A percentile compares a stretch with the other conserved stretches of the same genome.
Evolutionary conservation across 1,139 yeast species (phyloP).

Genomic region (Saccharomycopsis hybrid): DNA sequence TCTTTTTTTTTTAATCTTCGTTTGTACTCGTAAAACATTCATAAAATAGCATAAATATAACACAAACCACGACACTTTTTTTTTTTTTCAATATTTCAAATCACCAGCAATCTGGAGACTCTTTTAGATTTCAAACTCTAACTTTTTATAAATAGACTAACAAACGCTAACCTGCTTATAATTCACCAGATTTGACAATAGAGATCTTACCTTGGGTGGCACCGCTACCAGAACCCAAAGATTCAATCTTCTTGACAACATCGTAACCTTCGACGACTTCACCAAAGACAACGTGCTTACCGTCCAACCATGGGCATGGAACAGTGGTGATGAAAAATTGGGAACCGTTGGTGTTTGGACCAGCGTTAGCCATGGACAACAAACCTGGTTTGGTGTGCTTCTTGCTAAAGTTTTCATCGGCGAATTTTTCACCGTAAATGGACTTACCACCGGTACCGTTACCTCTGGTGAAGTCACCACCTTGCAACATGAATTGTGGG

Average conservation of each 20-base stretch:
- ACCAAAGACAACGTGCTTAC: slow-evolving; percentile 96
- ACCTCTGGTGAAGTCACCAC: slow-evolving; percentile 91
- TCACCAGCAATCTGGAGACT: too few relatives aligned
- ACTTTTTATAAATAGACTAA: too few relatives aligned
- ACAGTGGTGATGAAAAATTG: slow-evolving; percentile 88
- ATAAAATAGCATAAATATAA: too few relatives aligned
- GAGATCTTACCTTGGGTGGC: slow-evolving; percentile 70
- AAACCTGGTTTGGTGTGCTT: slow-evolving; percentile 81
- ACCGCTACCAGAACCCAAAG: slow-evolving; percentile 80
- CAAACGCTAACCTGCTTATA: slow-evolving; percentile 4
- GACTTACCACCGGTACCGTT: slow-evolving; percentile 94
- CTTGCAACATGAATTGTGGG: slow-evolving; percentile 88
- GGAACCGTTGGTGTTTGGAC: slow-evolving; percentile 95
- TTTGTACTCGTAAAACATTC: too few relatives aligned
- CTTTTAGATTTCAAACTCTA: too few relatives aligned
- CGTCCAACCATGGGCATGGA: slow-evolving; percentile 79
- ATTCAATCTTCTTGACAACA: slow-evolving; percentile 59
- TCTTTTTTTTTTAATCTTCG: too few relatives aligned
- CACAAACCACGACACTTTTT: too few relatives aligned
- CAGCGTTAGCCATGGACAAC: slow-evolving; percentile 95
- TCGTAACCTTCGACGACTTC: slow-evolving; percentile 66
- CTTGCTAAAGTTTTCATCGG: slow-evolving; percentile 78
- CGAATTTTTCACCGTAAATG: slow-evolving; percentile 91
- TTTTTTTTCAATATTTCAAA: too few relatives aligned
- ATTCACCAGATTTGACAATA: slow-evolving; percentile 81